phyloP scores from a whole-genome alignment of 495 filamentous ascomycete genomes.

The Astrothelium subdiscretum region DNA sequence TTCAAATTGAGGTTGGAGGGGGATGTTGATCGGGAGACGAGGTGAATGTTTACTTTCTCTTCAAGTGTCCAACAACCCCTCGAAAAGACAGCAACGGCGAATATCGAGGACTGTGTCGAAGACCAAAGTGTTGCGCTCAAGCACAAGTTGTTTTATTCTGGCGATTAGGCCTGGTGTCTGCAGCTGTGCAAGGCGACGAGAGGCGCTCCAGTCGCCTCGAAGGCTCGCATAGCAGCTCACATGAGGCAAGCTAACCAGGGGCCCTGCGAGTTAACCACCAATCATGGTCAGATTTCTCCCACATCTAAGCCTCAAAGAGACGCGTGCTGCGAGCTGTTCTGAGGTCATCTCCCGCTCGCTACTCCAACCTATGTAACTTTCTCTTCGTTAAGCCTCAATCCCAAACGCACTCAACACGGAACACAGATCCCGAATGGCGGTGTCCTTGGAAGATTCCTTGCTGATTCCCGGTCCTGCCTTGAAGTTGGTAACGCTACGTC shows the following conservation, averaged over 20 bases:
- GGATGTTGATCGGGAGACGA: background rate
- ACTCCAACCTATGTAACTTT: background rate
- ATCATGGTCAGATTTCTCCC: background rate
- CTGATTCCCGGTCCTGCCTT: background rate
- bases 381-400: background rate
- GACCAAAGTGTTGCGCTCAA: background rate
- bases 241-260: conserved; percentile 1
- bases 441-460: background rate
- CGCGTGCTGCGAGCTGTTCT: background rate
- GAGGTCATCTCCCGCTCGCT: background rate
- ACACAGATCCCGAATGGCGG: background rate
- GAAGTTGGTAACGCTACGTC: background rate
- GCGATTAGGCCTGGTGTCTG: background rate
- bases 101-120: background rate
- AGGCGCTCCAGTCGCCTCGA: background rate
- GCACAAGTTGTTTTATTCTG: background rate
- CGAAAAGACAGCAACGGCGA: background rate
- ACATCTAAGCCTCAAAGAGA: background rate
- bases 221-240: background rate
- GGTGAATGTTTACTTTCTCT: background rate
- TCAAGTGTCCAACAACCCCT: background rate
- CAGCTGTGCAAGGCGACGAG: background rate
- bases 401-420: background rate
- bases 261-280: background rate
- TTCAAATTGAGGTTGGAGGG: conserved; percentile 1